These are phyloP conservation scores for Aspergillus sp. DNA, from an alignment of 2,329 filamentous ascomycete species.

Conservation along the genomic window DNA sequence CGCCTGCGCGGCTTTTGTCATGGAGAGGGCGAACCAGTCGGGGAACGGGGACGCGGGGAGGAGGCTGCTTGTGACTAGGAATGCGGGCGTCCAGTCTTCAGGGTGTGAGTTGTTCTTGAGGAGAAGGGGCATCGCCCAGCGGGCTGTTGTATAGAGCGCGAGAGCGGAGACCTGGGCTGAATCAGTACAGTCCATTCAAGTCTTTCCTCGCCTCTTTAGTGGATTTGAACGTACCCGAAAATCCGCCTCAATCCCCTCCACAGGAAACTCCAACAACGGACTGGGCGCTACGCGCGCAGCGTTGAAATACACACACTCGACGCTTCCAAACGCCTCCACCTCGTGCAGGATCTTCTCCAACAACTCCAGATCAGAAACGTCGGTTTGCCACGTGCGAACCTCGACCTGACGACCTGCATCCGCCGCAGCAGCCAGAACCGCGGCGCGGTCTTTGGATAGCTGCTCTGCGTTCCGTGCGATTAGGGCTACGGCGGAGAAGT, in stretches of 20 bases:
- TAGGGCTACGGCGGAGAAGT: conserved; percentile 4
- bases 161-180: neutral
- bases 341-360: neutral
- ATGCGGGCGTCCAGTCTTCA: neutral
- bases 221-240: neutral
- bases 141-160: neutral
- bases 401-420: neutral
- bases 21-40: conserved; percentile 2
- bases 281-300: conserved; percentile 7
- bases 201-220: too few species aligned
- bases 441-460: conserved; percentile 1
- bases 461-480: conserved; percentile 5
- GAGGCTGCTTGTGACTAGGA: conserved; percentile 11
- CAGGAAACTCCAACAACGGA: conserved; percentile 4
- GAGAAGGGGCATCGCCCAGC: neutral
- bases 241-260: neutral
- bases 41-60: conserved; percentile 1
- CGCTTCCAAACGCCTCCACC: neutral
- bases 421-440: neutral
- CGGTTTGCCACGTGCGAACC: neutral
- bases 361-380: neutral
- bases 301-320: conserved; percentile 17
- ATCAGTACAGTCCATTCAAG: too few species aligned
- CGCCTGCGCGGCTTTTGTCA: conserved; percentile 9
- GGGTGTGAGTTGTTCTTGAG: neutral